These are phyloP conservation scores for Sclerotinia spermophila DNA, from an alignment of 2,329 filamentous ascomycete species.

Conservation along the genomic window DNA sequence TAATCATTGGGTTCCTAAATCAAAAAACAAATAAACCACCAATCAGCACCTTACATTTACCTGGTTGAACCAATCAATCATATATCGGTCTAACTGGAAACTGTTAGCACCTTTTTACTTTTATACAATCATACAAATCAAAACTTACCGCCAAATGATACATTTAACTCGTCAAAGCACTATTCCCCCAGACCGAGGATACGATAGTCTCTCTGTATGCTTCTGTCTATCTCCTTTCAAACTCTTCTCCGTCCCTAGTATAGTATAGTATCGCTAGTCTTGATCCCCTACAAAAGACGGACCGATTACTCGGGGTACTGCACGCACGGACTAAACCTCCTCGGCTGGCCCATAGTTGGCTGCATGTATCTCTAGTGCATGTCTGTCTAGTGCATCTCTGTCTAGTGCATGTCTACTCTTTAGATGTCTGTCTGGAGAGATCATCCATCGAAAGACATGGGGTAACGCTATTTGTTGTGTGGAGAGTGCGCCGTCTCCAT, in stretches of 20 bases:
- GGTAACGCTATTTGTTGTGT: constrained; percentile 8
- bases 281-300: constrained; percentile 9
- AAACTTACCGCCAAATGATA: not conserved
- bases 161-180: not conserved
- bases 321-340: constrained; percentile 9
- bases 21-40: not conserved
- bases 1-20: not conserved
- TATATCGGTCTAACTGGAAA: not conserved
- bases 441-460: constrained; percentile 13
- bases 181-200: not conserved
- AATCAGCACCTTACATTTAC: not conserved
- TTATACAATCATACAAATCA: not conserved
- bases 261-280: not conserved
- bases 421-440: constrained; percentile 4
- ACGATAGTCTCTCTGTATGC: no score
- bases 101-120: not conserved
- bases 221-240: not conserved
- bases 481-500: constrained; percentile 11
- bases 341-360: not conserved
- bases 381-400: no score
- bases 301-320: constrained; percentile 15
- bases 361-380: no score
- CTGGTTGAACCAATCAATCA: not conserved
- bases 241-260: not conserved
- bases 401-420: not conserved